These are phyloP conservation scores for Alternaria solani DNA, from an alignment of 2,329 filamentous ascomycete genomes.

Conservation along the genomic window DNA sequence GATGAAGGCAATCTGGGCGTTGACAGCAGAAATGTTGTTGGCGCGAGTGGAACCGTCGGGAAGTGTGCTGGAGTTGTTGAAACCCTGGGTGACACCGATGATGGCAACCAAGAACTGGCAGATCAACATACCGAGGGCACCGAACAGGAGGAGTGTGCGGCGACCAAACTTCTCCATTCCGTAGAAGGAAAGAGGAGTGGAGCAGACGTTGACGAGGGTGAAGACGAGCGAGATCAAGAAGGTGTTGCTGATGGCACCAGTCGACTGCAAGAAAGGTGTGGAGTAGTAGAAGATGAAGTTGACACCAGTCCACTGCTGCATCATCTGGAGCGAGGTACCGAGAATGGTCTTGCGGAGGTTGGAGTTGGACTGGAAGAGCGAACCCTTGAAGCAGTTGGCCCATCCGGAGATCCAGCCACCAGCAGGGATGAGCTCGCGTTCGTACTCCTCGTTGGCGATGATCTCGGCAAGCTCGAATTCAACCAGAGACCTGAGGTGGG, in stretches of 20 bases:
- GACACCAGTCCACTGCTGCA: conserved; percentile 74
- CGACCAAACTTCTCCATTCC: conserved; percentile 84
- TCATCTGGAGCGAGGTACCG: conserved; percentile 59
- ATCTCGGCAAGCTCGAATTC: conserved; percentile 84
- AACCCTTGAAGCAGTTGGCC: conserved; percentile 69
- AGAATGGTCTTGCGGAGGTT: conserved; percentile 60
- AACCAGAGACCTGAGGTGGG: conserved; percentile 50
- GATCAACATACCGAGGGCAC: conserved; percentile 81
- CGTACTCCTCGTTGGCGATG: conserved; percentile 88
- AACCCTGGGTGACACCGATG: conserved; percentile 51
- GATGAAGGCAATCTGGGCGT: conserved; percentile 79
- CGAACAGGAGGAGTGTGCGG: conserved; percentile 79
- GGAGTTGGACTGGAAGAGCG: conserved; percentile 59
- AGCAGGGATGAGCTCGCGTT: conserved; percentile 63
- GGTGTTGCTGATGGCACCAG: conserved; percentile 75
- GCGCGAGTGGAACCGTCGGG: neutral
- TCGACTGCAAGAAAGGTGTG: conserved; percentile 78
- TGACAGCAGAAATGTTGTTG: conserved; percentile 51
- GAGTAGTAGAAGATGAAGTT: conserved; percentile 77
- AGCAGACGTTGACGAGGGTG: conserved; percentile 86
- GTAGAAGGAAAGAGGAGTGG: conserved; percentile 87
- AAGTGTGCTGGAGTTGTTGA: conserved; percentile 23
- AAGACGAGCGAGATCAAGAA: conserved; percentile 88
- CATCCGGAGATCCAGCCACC: conserved; percentile 58
- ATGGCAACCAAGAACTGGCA: conserved; percentile 90